phyloP scores from a whole-genome alignment of 176 grass and related monocot species.

The Phyllostachys edulis region DNA sequence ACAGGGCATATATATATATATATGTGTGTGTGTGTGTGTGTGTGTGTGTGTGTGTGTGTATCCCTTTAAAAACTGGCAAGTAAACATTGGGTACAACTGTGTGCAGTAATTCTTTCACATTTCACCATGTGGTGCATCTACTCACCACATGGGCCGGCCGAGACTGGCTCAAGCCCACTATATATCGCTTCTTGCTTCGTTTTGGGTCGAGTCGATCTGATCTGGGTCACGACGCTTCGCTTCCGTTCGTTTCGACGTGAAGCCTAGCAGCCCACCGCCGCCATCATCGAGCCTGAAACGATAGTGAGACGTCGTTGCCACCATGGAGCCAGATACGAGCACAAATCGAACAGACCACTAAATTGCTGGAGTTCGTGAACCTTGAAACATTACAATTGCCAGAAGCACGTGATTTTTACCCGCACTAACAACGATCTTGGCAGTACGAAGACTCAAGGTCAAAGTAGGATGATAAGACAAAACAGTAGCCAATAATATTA shows the following conservation, averaged over 20 bases:
- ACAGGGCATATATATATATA: no score
- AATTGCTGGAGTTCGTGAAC: background rate
- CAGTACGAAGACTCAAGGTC: background rate
- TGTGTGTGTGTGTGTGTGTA: no score
- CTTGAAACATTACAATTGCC: background rate
- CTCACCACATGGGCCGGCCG: background rate
- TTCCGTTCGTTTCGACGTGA: background rate
- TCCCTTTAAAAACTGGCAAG: no score
- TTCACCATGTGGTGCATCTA: no score
- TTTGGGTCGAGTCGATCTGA: background rate
- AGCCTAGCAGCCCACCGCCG: background rate
- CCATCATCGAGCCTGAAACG: no score
- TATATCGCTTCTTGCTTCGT: no score
- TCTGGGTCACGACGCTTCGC: background rate
- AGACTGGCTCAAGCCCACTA: background rate
- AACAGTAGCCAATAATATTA: no score
- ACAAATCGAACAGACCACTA: background rate
- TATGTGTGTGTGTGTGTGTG: no score
- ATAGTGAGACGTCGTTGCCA: no score
- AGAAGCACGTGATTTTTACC: background rate
- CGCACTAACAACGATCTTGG: background rate
- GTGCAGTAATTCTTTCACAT: no score
- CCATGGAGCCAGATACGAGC: background rate
- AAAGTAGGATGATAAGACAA: no score
- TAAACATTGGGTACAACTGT: no score